Base-by-base conservation (phyloP, 1,284 basidiomycete species). In the Fomitopsis palustris region DNA sequence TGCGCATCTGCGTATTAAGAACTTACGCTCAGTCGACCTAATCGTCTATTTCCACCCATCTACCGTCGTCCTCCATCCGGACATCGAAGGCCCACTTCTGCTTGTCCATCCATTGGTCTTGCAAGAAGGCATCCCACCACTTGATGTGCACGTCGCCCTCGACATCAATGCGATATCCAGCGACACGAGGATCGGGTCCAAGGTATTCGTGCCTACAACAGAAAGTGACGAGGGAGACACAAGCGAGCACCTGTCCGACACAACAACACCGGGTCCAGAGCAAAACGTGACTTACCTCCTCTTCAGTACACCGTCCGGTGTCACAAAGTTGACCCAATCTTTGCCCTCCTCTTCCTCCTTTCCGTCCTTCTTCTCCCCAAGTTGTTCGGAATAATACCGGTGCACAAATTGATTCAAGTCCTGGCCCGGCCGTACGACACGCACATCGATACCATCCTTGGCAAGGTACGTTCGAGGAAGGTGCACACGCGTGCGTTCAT, bases 71-170 rank as follows among this genome's bases (percentile, higher is more conserved):
- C 56, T 73, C 63, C 69, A 71, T 66, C 33, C 59, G 59, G 6
- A 76, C 72, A 29, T 75, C 73, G 45, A 72, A 67, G 38, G 65
- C 67, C 78, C 78, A 80, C 64, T 77, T 77, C 41, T 71, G 70
- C 47, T 69, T 70, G 51, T 75, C 77, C 69, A 76, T 72, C 78
- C 77, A 80, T 59, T 77, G 75, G 58, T 78, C 76, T 41, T 72
- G 68, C 53, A 80, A 63, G 64, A 78, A 80, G 39, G 68, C 72
- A 62, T 79, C 77, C 74, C 74, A 78, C 74, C 75, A 78, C 58
- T 72, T 74, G 56, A 78, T 70, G 59, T 76, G 74, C 31, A 75
- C 64, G 27, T 78, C 75, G 12, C 77, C 78, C 25, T 67, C 65
- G 3, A 63, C 62, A 61, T 79, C 78, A 8, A 73, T 64, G 39